These are phyloP conservation scores for Tuber umbilicatum DNA, from an alignment of 495 filamentous ascomycete species.

Conservation along the genomic window DNA sequence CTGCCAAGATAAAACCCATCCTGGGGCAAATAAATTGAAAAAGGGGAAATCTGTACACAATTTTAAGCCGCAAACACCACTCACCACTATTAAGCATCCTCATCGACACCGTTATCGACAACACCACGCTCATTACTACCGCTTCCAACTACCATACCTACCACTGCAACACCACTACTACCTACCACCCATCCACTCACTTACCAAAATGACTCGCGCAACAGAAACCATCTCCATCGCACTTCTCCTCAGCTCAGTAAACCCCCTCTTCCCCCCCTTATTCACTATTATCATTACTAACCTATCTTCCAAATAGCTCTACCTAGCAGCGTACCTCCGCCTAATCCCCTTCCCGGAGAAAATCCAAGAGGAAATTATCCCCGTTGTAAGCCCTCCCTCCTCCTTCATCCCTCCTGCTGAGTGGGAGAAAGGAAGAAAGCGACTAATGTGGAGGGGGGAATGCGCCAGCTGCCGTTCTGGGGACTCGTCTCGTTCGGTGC, in stretches of 20 bases:
- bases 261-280: background rate
- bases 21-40: background rate
- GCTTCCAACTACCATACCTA: constrained; percentile 9
- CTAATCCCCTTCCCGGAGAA: constrained; percentile 75
- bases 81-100: background rate
- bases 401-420: background rate
- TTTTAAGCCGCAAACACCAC: constrained; percentile 1
- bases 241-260: constrained; percentile 6
- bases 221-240: constrained; percentile 7
- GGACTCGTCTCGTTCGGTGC: constrained; percentile 84
- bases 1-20: background rate
- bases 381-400: constrained; percentile 51
- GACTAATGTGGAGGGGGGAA: constrained; percentile 7
- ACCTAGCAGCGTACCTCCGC: constrained; percentile 76
- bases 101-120: constrained; percentile 15
- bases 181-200: background rate
- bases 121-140: background rate
- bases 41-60: background rate
- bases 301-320: constrained; percentile 55
- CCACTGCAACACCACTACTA: background rate
- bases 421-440: background rate
- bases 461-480: constrained; percentile 78
- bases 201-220: constrained; percentile 11
- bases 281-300: background rate
- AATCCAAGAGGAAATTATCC: constrained; percentile 64